Evolutionary conservation across 139 green algal genomes (phyloP).

Genomic region (Auxenochlorella pyrenoidosa): DNA sequence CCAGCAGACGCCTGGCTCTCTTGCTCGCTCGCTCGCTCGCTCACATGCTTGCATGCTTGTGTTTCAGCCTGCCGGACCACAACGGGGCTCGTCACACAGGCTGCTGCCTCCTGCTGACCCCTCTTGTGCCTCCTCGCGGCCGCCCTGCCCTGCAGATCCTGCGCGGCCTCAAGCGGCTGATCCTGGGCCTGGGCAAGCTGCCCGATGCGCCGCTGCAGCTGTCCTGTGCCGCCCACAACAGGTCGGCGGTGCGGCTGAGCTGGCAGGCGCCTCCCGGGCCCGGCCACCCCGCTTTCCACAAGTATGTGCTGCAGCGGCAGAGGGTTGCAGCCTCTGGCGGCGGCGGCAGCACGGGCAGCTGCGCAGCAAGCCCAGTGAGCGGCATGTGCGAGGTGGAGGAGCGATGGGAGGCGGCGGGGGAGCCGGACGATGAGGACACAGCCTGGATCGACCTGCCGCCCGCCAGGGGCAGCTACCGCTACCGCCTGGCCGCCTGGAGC

Average conservation of each 20-base stretch:
- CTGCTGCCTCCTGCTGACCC: too few species aligned
- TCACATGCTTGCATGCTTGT: too few species aligned
- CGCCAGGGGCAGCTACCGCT: slow-evolving; percentile 11
- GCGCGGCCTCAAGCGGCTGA: slow-evolving; percentile 18
- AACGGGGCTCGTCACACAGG: too few species aligned
- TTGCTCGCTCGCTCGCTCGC: too few species aligned
- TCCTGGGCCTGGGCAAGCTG: slow-evolving; percentile 3
- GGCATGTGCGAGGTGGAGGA: not conserved
- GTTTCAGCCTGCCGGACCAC: too few species aligned
- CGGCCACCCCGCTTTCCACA: slow-evolving; percentile 16
- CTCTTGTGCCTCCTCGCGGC: not conserved
- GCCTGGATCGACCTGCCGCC: not conserved
- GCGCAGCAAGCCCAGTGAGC: not conserved
- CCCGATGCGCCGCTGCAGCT: slow-evolving; percentile 3
- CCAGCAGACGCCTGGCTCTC: too few species aligned
- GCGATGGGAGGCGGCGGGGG: not conserved
- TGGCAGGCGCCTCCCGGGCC: not conserved
- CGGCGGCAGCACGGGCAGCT: not conserved
- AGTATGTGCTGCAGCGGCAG: slow-evolving; percentile 32
- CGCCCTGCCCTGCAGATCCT: slow-evolving; percentile 13
- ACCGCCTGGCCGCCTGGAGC: slow-evolving; percentile 26
- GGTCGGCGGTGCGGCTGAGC: not conserved
- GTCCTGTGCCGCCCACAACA: slow-evolving; percentile 1
- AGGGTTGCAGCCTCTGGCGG: too few species aligned
- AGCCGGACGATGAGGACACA: slow-evolving; percentile 16